These are phyloP conservation scores for Trametes meyenii DNA, from an alignment of 768 basidiomycete genomes.

Conservation along the genomic window DNA sequence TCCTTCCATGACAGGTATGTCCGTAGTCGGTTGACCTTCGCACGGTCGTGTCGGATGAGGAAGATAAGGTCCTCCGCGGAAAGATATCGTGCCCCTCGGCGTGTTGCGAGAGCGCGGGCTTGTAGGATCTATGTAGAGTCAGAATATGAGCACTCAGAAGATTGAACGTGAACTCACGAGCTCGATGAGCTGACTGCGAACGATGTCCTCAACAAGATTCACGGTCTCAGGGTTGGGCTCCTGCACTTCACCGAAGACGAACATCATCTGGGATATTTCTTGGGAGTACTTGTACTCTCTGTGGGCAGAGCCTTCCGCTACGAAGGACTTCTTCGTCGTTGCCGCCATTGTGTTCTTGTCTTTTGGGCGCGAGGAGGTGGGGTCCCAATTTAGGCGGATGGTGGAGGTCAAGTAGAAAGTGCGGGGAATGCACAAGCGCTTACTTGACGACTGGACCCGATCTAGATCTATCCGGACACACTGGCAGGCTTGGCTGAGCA, in stretches of 20 bases:
- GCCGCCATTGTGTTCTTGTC: conserved; percentile 15
- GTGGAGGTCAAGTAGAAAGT: too few species aligned
- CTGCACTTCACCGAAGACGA: conserved; percentile 94
- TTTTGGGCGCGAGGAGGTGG: too few species aligned
- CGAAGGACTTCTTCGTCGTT: conserved; percentile 22
- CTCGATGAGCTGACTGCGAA: conserved; percentile 87
- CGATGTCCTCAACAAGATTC: conserved; percentile 94
- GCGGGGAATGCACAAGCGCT: too few species aligned
- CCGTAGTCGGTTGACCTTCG: conserved; percentile 89
- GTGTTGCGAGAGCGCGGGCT: conserved; percentile 80
- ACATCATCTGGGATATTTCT: conserved; percentile 99
- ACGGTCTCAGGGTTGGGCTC: conserved; percentile 87
- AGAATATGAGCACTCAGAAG: not conserved
- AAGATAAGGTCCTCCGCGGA: conserved; percentile 96
- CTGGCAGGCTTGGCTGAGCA: too few species aligned
- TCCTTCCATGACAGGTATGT: conserved; percentile 98
- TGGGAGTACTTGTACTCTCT: conserved; percentile 86
- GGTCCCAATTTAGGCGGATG: too few species aligned
- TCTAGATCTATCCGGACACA: too few species aligned
- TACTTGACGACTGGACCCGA: too few species aligned
- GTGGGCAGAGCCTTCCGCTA: conserved; percentile 19
- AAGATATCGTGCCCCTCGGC: conserved; percentile 83
- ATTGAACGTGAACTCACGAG: conserved; percentile 51
- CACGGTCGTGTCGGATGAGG: conserved; percentile 90
- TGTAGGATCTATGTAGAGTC: conserved; percentile 71